phyloP scores from a whole-genome alignment of 2,329 filamentous ascomycete genomes.

The Zymoseptoria brevis region DNA sequence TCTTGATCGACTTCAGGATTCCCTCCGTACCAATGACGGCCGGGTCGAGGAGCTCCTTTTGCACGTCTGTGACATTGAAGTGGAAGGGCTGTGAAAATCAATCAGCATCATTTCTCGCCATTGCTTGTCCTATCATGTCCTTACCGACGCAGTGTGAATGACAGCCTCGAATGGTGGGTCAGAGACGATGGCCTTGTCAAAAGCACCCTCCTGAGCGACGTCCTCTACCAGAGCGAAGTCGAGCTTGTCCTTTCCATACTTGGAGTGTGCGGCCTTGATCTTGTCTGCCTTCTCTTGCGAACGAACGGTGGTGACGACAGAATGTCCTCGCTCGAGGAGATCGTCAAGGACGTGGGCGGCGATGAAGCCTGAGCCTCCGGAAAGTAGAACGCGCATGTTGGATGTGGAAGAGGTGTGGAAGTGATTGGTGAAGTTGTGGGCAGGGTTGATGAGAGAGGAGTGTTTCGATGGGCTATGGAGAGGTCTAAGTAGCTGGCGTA shows the following conservation, averaged over 20 bases:
- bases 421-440: background rate
- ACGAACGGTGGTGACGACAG: constrained; percentile 56
- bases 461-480: background rate
- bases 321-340: constrained; percentile 48
- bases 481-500: background rate
- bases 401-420: constrained; percentile 3
- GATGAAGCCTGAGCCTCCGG: constrained; percentile 55
- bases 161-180: constrained; percentile 63
- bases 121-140: background rate
- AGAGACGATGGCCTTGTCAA: constrained; percentile 53
- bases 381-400: constrained; percentile 30
- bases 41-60: constrained; percentile 55
- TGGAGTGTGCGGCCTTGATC: constrained; percentile 49
- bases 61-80: constrained; percentile 62
- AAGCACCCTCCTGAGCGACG: constrained; percentile 61
- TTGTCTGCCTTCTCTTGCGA: constrained; percentile 54
- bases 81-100: constrained; percentile 51
- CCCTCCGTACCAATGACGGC: constrained; percentile 57
- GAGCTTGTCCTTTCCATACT: constrained; percentile 47
- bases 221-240: constrained; percentile 63
- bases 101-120: background rate
- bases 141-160: constrained; percentile 59
- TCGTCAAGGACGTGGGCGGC: constrained; percentile 56
- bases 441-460: background rate
- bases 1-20: constrained; percentile 54